phyloP scores from a whole-genome alignment of 2,329 filamentous ascomycete species.

The Phialophora expanda region DNA sequence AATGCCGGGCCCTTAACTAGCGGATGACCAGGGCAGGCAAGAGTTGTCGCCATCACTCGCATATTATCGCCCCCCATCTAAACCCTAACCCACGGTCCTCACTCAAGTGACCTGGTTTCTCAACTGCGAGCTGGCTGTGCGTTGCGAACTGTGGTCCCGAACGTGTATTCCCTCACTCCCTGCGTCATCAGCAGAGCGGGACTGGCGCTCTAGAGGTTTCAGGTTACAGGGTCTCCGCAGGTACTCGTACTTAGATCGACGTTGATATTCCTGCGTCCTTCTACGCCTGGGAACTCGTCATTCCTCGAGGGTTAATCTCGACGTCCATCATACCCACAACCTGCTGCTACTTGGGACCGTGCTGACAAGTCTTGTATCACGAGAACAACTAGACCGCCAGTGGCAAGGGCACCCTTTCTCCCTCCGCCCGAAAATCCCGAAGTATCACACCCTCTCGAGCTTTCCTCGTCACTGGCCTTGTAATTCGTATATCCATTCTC shows the following conservation, averaged over 20 bases:
- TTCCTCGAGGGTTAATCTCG: not conserved
- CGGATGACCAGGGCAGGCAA: slow-evolving; percentile 12
- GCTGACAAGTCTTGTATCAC: slow-evolving; percentile 13
- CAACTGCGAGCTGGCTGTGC: not conserved
- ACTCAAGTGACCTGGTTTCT: slow-evolving; percentile 9
- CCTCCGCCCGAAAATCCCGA: slow-evolving; percentile 9
- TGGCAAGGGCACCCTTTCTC: not conserved
- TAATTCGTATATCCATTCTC: slow-evolving; percentile 18
- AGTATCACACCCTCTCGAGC: slow-evolving; percentile 19
- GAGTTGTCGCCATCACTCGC: slow-evolving; percentile 10
- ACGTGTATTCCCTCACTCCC: not conserved
- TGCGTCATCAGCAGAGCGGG: not conserved
- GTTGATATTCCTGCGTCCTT: slow-evolving; percentile 13
- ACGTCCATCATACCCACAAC: slow-evolving; percentile 11
- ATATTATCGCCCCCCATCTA: slow-evolving; percentile 9
- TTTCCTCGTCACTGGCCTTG: slow-evolving; percentile 18
- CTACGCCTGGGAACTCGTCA: not conserved
- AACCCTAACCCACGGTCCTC: slow-evolving; percentile 5
- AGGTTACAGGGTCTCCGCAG: not conserved
- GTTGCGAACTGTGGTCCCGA: not conserved
- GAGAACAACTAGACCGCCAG: slow-evolving; percentile 9
- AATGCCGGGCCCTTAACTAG: slow-evolving; percentile 12
- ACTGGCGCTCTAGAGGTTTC: too few species aligned
- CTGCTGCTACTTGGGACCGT: slow-evolving; percentile 1
- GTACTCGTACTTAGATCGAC: slow-evolving; percentile 4